phyloP scores from a whole-genome alignment of 768 basidiomycete genomes.

The Boletus reticuloceps region DNA sequence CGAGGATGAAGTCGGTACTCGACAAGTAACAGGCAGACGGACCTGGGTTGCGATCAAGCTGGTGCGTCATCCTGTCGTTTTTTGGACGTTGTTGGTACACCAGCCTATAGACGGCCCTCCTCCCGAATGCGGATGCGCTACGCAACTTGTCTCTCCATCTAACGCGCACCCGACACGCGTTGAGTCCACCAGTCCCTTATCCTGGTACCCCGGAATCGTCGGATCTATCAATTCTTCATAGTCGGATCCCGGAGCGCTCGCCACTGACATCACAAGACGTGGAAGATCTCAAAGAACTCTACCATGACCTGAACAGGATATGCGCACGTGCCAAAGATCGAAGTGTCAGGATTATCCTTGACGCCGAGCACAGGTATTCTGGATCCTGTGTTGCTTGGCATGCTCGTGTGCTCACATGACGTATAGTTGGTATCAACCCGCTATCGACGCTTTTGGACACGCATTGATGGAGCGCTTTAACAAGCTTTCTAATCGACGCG shows the following conservation, averaged over 20 bases:
- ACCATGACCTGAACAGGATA: constrained; percentile 59
- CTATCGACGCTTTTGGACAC: constrained; percentile 76
- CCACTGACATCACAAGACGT: constrained; percentile 56
- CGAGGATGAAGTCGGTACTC: constrained; percentile 48
- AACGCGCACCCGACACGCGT: constrained; percentile 38
- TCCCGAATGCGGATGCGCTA: constrained; percentile 61
- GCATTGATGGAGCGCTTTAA: constrained; percentile 81
- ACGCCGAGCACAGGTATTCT: constrained; percentile 75
- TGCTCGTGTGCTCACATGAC: constrained; percentile 3
- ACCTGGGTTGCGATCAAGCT: constrained; percentile 89
- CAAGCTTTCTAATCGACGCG: constrained; percentile 27
- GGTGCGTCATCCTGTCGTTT: constrained; percentile 38
- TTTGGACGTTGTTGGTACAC: not conserved
- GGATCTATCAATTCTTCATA: constrained; percentile 55
- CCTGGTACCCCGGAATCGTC: constrained; percentile 63
- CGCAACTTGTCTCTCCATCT: constrained; percentile 62
- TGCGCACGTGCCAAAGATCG: constrained; percentile 59
- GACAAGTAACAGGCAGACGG: constrained; percentile 40
- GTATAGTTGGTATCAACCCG: constrained; percentile 64
- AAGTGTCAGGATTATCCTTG: constrained; percentile 71
- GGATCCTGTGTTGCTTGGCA: not conserved
- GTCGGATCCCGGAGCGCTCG: constrained; percentile 12
- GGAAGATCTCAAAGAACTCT: constrained; percentile 55
- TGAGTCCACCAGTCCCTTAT: constrained; percentile 45
- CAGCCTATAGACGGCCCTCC: constrained; percentile 55